phyloP scores from a whole-genome alignment of 306 rosid species.

The Carpinus viminea region DNA sequence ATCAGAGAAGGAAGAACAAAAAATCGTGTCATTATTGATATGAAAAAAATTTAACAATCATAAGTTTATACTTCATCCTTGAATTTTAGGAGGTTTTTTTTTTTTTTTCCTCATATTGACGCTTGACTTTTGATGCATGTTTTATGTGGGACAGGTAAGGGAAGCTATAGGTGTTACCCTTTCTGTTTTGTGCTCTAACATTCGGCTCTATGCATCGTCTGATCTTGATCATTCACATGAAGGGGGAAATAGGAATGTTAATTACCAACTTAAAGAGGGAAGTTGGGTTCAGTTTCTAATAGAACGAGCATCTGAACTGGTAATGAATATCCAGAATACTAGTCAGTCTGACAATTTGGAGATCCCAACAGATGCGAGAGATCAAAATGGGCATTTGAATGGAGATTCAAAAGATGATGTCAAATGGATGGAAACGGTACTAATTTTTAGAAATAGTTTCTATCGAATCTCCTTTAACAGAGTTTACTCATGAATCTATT shows the following conservation, averaged over 20 bases:
- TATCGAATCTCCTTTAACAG: conserved; percentile 24
- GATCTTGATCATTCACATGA: conserved; percentile 42
- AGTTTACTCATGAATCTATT: conserved; percentile 26
- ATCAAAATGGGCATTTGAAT: conserved; percentile 66
- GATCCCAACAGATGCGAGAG: conserved; percentile 39
- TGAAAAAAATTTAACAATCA: neutral
- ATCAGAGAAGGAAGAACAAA: neutral
- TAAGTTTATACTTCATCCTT: neutral
- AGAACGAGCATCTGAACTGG: conserved; percentile 62
- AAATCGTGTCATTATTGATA: neutral
- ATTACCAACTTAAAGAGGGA: conserved; percentile 56
- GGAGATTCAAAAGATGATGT: conserved; percentile 82
- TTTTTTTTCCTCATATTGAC: neutral
- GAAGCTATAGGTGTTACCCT: conserved; percentile 90
- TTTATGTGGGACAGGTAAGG: conserved; percentile 69
- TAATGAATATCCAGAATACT: conserved; percentile 73
- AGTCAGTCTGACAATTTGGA: conserved; percentile 63
- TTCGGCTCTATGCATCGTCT: conserved; percentile 70
- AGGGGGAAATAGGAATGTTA: conserved; percentile 35
- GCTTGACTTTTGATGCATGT: conserved; percentile 28
- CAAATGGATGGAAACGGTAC: conserved; percentile 99
- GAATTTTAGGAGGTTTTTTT: neutral
- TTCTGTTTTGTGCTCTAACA: conserved; percentile 84
- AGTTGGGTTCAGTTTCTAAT: conserved; percentile 67
- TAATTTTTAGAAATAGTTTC: conserved; percentile 11